A percentile compares a stretch with the other conserved stretches of the same genome.
Conservation (phyloP, 2,329 filamentous ascomycete species). For the Lithohypha guttulata region DNA sequence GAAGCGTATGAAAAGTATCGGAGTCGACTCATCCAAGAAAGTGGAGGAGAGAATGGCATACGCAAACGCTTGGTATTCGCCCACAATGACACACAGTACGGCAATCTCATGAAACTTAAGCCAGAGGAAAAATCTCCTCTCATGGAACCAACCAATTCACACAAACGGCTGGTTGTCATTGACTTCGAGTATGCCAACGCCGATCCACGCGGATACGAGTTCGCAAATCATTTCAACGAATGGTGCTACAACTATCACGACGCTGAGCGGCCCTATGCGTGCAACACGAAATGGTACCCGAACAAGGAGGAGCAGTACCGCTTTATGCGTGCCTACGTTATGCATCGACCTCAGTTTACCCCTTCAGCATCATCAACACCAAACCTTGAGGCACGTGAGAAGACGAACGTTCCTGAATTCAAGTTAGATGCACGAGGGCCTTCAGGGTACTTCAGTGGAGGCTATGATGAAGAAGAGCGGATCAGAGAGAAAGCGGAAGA, state of each 20-base stretch:
- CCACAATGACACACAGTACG: conserved; percentile 99
- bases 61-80: conserved; percentile 76
- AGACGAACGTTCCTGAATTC: conserved; percentile 42
- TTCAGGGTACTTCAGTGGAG: conserved; percentile 11
- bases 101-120: conserved; percentile 79
- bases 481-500: conserved; percentile 56
- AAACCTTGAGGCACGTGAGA: conserved; percentile 29
- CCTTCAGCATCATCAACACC: conserved; percentile 41
- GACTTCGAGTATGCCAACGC: conserved; percentile 96
- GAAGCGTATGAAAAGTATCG: conserved; percentile 67
- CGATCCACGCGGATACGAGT: conserved; percentile 77
- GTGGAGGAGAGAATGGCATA: conserved; percentile 56
- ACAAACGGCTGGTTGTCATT: conserved; percentile 93
- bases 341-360: conserved; percentile 61
- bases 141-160: conserved; percentile 77
- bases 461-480: conserved; percentile 40
- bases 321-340: conserved; percentile 73
- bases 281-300: conserved; percentile 63
- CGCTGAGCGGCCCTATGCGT: conserved; percentile 51
- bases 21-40: conserved; percentile 58
- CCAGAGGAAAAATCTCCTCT: conserved; percentile 66
- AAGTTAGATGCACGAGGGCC: conserved; percentile 55
- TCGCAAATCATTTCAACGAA: conserved; percentile 95
- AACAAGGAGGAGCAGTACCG: conserved; percentile 57
- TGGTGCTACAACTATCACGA: conserved; percentile 99